These are phyloP conservation scores for Phymatotrichopsis omnivora DNA, from an alignment of 2,329 filamentous ascomycete genomes.

Conservation along the genomic window DNA sequence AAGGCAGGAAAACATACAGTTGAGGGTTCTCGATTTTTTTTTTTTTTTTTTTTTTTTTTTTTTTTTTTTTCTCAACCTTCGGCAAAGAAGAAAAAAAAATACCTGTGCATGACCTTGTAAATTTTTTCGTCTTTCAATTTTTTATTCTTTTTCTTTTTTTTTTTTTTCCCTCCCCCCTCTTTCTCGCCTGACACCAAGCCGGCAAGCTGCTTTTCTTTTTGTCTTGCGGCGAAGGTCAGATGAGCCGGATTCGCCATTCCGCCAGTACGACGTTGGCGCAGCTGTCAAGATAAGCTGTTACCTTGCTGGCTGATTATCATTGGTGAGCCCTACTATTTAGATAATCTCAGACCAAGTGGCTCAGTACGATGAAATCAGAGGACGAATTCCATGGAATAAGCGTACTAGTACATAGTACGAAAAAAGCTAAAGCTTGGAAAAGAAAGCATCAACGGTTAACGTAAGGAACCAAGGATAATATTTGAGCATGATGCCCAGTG, in stretches of 20 bases:
- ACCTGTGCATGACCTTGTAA: background rate
- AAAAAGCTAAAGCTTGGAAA: no score
- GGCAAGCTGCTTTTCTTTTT: slow-evolving; percentile 22
- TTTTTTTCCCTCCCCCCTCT: background rate
- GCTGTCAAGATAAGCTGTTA: slow-evolving; percentile 21
- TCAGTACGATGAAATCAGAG: no score
- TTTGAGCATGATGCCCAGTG: no score
- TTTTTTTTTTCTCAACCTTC: slow-evolving; percentile 6
- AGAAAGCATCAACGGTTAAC: no score
- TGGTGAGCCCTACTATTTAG: no score
- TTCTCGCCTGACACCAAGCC: slow-evolving; percentile 8
- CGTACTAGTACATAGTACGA: no score
- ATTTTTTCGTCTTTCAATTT: background rate
- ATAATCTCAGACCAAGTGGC: no score
- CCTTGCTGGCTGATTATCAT: slow-evolving; percentile 19
- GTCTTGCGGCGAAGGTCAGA: slow-evolving; percentile 22
- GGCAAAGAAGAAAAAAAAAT: background rate
- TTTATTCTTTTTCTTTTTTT: background rate
- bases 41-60: slow-evolving; percentile 15
- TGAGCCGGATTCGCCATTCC: slow-evolving; percentile 22
- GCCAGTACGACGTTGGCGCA: slow-evolving; percentile 21
- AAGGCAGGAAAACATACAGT: slow-evolving; percentile 8
- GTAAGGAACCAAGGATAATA: no score
- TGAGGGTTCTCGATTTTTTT: slow-evolving; percentile 7
- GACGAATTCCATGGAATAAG: no score